A percentile compares a stretch with the other conserved stretches of the same genome.
phyloP scores from a whole-genome alignment of 345 rosid genomes.

The Citrus australasica region DNA sequence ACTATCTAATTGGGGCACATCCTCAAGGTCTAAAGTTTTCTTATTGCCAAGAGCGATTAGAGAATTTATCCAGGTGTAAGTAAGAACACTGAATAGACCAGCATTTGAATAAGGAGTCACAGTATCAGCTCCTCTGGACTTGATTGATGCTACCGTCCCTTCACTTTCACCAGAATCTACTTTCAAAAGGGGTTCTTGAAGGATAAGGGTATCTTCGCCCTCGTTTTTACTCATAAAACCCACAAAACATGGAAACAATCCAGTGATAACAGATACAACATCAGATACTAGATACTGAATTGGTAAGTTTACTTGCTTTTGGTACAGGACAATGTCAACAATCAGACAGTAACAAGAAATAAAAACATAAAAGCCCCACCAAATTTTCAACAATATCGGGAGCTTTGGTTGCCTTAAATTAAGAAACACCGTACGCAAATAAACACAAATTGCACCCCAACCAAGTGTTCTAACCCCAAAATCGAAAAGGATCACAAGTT shows the following conservation, averaged over 20 bases:
- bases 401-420: slow-evolving; percentile 24
- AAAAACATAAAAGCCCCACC: slow-evolving; percentile 46
- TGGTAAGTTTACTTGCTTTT: slow-evolving; percentile 2
- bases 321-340: slow-evolving; percentile 29
- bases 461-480: slow-evolving; percentile 37
- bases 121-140: slow-evolving; percentile 32
- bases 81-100: slow-evolving; percentile 38
- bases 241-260: slow-evolving; percentile 16
- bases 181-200: slow-evolving; percentile 51
- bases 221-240: slow-evolving; percentile 8
- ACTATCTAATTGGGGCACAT: slow-evolving; percentile 65
- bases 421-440: slow-evolving; percentile 24
- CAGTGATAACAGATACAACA: slow-evolving; percentile 15
- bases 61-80: slow-evolving; percentile 66
- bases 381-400: slow-evolving; percentile 39
- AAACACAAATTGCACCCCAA: slow-evolving; percentile 40
- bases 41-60: slow-evolving; percentile 53
- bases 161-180: slow-evolving; percentile 17
- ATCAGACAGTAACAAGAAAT: slow-evolving; percentile 44
- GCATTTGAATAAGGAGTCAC: slow-evolving; percentile 50
- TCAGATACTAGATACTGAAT: slow-evolving; percentile 14
- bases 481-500: slow-evolving; percentile 37
- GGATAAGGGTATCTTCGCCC: slow-evolving; percentile 20
- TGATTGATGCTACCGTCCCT: slow-evolving; percentile 16
- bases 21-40: slow-evolving; percentile 57